These are phyloP conservation scores for Epicoccum sorghinum DNA, from an alignment of 2,329 filamentous ascomycete genomes.

Conservation along the genomic window DNA sequence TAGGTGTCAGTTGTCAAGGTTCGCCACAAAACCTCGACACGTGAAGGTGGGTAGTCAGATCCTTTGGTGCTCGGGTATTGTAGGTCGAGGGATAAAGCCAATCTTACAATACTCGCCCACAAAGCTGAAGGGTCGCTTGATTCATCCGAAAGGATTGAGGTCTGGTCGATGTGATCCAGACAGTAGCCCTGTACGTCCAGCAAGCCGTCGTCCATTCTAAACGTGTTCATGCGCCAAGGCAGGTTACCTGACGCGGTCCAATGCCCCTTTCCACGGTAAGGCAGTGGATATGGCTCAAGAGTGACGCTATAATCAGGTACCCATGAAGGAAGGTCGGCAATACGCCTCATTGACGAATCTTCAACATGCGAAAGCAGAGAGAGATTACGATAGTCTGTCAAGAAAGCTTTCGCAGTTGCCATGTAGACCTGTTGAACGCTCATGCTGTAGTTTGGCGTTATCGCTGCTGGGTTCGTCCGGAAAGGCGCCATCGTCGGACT, in stretches of 20 bases:
- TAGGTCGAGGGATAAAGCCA: slow-evolving; percentile 24
- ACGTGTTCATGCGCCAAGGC: slow-evolving; percentile 19
- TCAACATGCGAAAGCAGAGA: slow-evolving; percentile 33
- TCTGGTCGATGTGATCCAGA: slow-evolving; percentile 23
- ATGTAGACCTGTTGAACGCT: slow-evolving; percentile 30
- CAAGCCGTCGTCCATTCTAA: slow-evolving; percentile 21
- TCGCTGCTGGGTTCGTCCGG: slow-evolving; percentile 18
- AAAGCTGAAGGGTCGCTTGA: slow-evolving; percentile 24
- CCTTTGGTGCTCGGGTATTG: slow-evolving; percentile 22
- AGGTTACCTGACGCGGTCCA: slow-evolving; percentile 25
- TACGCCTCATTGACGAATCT: slow-evolving; percentile 24
- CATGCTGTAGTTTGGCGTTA: slow-evolving; percentile 30
- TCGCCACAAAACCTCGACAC: slow-evolving; percentile 32
- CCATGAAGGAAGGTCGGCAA: slow-evolving; percentile 31
- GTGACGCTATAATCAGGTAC: slow-evolving; percentile 34
- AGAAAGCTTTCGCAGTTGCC: slow-evolving; percentile 21
- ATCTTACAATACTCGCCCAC: slow-evolving; percentile 31
- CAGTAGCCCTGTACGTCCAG: slow-evolving; percentile 29
- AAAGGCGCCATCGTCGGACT: slow-evolving; percentile 26
- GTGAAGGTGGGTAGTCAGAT: slow-evolving; percentile 14
- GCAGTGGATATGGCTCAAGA: slow-evolving; percentile 32
- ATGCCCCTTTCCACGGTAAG: slow-evolving; percentile 22
- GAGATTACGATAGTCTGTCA: slow-evolving; percentile 26
- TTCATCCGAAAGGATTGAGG: slow-evolving; percentile 22
- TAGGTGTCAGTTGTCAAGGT: slow-evolving; percentile 35